Evolutionary conservation across 2,329 filamentous ascomycete species (phyloP), one percentile per base, ranked within the genome.

Genomic region (Trichoderma sp.): DNA sequence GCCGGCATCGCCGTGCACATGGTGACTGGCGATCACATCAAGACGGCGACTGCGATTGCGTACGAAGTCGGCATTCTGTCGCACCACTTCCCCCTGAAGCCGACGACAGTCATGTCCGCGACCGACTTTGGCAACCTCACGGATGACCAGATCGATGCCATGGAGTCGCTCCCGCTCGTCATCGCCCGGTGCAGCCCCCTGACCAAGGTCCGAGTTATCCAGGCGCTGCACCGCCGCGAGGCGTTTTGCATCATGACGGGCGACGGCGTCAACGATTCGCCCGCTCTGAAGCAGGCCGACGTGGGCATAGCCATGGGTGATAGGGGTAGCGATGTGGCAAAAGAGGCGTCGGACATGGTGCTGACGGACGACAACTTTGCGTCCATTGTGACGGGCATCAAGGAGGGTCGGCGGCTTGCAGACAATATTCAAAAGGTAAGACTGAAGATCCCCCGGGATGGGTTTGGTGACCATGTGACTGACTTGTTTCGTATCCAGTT

Each of bases 321-420:
- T 68, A 82, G 87, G 48, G 89, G 89, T 17, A 89, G 86, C 51
- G 89, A 91, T 72, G 89, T 92, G 10, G 89, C 89, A 67, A 91
- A 91, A 72, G 88, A 95, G 76, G 92, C 92, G 3, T 90, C 91
- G 1, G 92, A 96, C 72, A 95, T 96, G 83, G 91, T 96, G 43
- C 80, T 96, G 47, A 93, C 91, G 0, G 91, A 95, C 73, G 92
- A 95, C 76, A 93, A 96, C 77, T 96, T 96, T 73, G 90, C 92
- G 12, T 92, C 89, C 30, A 91, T 91, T 63, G 83, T 91, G 47
- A 88, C 86, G n/a, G 88, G 86, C 41, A 87, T 91, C 52, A 85
- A 89, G 73, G 88, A 91, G 75, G 89, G 89, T 14, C 84, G 89
- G 48, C 80, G 88, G 44, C 81, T 90, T 60, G 89, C 90, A 69